phyloP scores from a whole-genome alignment of 768 basidiomycete species.

The Pulveroboletus ravenelii region DNA sequence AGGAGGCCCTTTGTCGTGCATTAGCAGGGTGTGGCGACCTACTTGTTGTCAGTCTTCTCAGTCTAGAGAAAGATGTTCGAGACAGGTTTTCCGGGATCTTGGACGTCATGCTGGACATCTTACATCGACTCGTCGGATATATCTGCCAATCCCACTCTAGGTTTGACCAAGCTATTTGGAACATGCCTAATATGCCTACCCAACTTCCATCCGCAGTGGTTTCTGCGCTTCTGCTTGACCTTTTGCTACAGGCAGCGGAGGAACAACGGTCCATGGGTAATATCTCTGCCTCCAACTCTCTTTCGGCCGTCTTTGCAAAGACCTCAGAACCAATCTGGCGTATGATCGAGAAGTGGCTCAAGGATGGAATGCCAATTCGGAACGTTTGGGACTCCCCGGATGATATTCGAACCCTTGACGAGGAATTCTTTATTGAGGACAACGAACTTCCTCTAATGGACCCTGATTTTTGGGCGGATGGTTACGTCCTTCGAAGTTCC shows the following conservation, averaged over 20 bases:
- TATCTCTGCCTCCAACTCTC: slow-evolving; percentile 43
- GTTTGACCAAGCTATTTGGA: slow-evolving; percentile 35
- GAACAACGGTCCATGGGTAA: slow-evolving; percentile 59
- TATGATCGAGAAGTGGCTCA: slow-evolving; percentile 69
- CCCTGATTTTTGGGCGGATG: slow-evolving; percentile 77
- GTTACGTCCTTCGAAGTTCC: slow-evolving; percentile 53
- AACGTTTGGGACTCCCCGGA: slow-evolving; percentile 27
- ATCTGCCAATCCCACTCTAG: slow-evolving; percentile 28
- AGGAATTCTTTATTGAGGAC: slow-evolving; percentile 79
- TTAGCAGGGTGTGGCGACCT: slow-evolving; percentile 41
- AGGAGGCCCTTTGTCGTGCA: slow-evolving; percentile 64
- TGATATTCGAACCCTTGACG: slow-evolving; percentile 39
- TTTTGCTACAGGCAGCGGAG: slow-evolving; percentile 53
- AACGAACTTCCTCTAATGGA: slow-evolving; percentile 61
- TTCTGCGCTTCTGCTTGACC: slow-evolving; percentile 58
- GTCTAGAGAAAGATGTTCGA: slow-evolving; percentile 53
- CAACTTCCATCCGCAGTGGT: slow-evolving; percentile 47
- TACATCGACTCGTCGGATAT: slow-evolving; percentile 32
- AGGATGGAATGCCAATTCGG: slow-evolving; percentile 61
- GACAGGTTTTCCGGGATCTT: slow-evolving; percentile 58
- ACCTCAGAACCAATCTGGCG: slow-evolving; percentile 70
- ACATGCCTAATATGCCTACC: slow-evolving; percentile 36
- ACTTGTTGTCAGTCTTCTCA: slow-evolving; percentile 58
- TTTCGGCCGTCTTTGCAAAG: slow-evolving; percentile 58
- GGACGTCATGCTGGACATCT: slow-evolving; percentile 48